A percentile compares a stretch with the other conserved stretches of the same genome.
Conservation (phyloP, 305 asterid species). For the Rubia peregrina region DNA sequence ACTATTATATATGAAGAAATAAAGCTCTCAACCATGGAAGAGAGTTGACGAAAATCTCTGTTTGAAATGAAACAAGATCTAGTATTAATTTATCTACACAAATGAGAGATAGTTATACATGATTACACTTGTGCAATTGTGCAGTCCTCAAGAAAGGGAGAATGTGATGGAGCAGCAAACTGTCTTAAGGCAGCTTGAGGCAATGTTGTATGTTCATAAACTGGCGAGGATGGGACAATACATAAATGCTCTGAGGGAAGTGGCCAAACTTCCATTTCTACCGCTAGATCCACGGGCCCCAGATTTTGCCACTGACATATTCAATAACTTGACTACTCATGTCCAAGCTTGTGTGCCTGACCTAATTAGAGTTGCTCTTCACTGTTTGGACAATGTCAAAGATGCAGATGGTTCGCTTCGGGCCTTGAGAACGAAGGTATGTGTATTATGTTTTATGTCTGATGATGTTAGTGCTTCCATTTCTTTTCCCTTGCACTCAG, state of each 20-base stretch:
- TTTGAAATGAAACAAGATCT: background rate
- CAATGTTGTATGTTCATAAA: slow-evolving; percentile 64
- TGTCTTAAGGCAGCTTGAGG: slow-evolving; percentile 86
- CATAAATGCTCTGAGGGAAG: slow-evolving; percentile 80
- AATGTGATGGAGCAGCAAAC: slow-evolving; percentile 77
- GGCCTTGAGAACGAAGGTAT: slow-evolving; percentile 83
- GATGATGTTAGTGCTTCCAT: background rate
- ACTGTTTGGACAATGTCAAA: slow-evolving; percentile 63
- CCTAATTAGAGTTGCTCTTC: slow-evolving; percentile 78
- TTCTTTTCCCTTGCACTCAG: background rate
- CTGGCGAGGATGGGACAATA: slow-evolving; percentile 60
- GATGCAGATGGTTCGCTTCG: slow-evolving; percentile 95
- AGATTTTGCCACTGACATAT: slow-evolving; percentile 43
- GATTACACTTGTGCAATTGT: slow-evolving; percentile 11
- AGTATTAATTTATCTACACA: background rate
- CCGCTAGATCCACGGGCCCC: slow-evolving; percentile 82
- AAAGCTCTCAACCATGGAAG: background rate
- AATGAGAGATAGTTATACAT: background rate
- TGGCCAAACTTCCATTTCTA: slow-evolving; percentile 85
- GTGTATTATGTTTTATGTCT: slow-evolving; percentile 2
- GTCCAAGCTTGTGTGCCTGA: slow-evolving; percentile 95
- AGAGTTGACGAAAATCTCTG: background rate
- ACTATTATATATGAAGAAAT: background rate
- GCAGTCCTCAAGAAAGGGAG: slow-evolving; percentile 86
- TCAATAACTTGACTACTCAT: slow-evolving; percentile 58